Evolutionary conservation across 805 yeast species (phyloP), one percentile per base, ranked within the genome.

Genomic region (Suhomyces vadensis): DNA sequence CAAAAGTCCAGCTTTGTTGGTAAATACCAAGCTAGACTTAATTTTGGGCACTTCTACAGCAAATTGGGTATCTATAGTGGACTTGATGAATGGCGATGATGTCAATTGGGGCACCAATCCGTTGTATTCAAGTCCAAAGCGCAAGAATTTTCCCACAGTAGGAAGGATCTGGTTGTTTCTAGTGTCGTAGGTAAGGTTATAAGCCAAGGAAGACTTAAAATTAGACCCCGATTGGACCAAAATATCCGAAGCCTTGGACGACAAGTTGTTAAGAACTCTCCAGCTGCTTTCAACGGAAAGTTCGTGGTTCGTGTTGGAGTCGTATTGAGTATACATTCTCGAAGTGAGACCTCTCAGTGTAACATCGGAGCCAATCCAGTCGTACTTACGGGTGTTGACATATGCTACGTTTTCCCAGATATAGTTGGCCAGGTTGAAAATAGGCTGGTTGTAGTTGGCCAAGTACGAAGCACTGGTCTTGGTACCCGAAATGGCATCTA

Each of bases 401-500:
- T 64, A 74, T 9, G 57, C 57, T 31, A 67, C 54, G 10, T 68
- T 61, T 41, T 76, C 79, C 51, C 65, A 60, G 31, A 65, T 60
- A 47, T 60, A 66, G 46, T 67, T 61, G 2, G 79, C 64, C 41
- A 61, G 64, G 54, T 77, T 74, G 19, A 54, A 45, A 2, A 78
- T 35, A 0, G 83, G 83, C 58, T 67, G 71, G 42, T 67, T 63
- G 51, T 69, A 77, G 52, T 74, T 75, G 13, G 75, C 43, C 25
- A 79, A 59, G 55, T 79, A 78, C 36, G 78, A 73, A 10, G 81
- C 69, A 47, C 69, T 71, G 29, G 78, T 78, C 46, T 70, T 73
- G 3, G 78, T 67, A 4, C 81, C 81, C 2, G 77, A 62, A 6
- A 71, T 58, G 40, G 81, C 81, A 55, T 79, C 83, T 45, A 79